Evolutionary conservation across 306 rosid genomes (phyloP), one percentile per base, ranked within the genome.

Genomic region (Senna tora): DNA sequence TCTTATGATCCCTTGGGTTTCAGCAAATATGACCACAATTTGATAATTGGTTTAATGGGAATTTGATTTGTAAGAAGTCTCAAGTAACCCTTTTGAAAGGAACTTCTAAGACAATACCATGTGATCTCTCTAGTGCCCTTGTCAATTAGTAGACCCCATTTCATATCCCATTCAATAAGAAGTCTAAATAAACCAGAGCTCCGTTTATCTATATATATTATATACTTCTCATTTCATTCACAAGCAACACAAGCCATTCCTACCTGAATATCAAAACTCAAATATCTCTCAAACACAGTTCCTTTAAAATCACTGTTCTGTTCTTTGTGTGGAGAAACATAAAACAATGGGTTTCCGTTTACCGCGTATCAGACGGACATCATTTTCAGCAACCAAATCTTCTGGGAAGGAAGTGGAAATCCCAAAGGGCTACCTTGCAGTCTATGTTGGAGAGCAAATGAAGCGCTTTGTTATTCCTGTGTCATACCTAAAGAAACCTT

Each of bases 371-470:
- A 69, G 62, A 77, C 56, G 77, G 33, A 13, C 67, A 45, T 57
- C 74, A 21, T 46, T 73, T 58, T 25, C 67, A 33, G 28, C 16
- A 41, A 55, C 74, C 39, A 13, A 76, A 46, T 65, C 63, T 71
- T 7, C 61, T 68, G 74, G 61, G 45, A 73, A 20, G 33, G 65
- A 22, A 9, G n/a, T n/a, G 38, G 74, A 80, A 60, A 82, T 85
- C 14, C 88, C 85, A 21, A 86, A 76, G 56, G 83, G 90, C 21
- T 71, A 58, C 33, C 67, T 79, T 5, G 79, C 73, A 28, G 81
- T 81, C 3, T 86, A 81, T 65, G 91, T 63, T 56, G 87, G 85
- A 33, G 82, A 82, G 56, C 42, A 87, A 62, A 80, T 54, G 80
- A 80, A 75, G 70, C 53, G 79, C 15, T 77, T 63, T 14, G 71